Percentiles rank a stretch among this genome's conserved stretches.
Evolutionary conservation across 306 rosid species (phyloP).

Genomic region (Herpetospermum pedunculosum): DNA sequence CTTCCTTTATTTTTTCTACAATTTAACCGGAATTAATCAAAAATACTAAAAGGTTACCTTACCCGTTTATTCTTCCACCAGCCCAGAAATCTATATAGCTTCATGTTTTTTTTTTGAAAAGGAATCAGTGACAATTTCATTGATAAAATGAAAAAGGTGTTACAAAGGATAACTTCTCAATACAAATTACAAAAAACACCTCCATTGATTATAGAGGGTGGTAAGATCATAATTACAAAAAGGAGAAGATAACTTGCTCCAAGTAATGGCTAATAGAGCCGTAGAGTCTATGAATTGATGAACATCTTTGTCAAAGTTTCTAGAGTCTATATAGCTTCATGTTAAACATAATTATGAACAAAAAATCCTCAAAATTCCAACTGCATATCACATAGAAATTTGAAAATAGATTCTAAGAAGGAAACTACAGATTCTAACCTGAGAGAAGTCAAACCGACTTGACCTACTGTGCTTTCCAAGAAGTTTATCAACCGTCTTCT

Average conservation of each 20-base stretch:
- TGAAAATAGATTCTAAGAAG: background rate
- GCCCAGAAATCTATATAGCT: background rate
- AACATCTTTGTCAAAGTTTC: too few relatives aligned
- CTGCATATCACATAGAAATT: background rate
- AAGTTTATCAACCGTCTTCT: conserved; percentile 21
- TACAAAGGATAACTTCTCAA: too few relatives aligned
- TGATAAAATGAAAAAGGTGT: too few relatives aligned
- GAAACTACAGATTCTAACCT: conserved; percentile 28
- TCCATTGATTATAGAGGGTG: too few relatives aligned
- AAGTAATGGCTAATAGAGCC: too few relatives aligned
- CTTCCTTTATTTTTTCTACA: too few relatives aligned
- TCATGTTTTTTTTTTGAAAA: too few relatives aligned
- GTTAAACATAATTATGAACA: background rate
- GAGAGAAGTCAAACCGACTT: conserved; percentile 42
- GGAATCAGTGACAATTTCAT: too few relatives aligned
- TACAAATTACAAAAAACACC: too few relatives aligned
- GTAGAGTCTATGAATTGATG: too few relatives aligned
- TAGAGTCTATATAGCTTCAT: background rate
- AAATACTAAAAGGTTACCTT: background rate
- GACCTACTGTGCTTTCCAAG: conserved; percentile 49
- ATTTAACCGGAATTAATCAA: background rate
- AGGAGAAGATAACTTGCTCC: too few relatives aligned
- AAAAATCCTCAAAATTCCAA: background rate
- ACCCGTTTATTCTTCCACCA: background rate
- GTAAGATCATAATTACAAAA: too few relatives aligned